Percentiles rank a stretch among this genome's conserved stretches.
These are phyloP conservation scores for Chlorencoelia australis DNA, from an alignment of 2,329 filamentous ascomycete species.

Conservation along the genomic window DNA sequence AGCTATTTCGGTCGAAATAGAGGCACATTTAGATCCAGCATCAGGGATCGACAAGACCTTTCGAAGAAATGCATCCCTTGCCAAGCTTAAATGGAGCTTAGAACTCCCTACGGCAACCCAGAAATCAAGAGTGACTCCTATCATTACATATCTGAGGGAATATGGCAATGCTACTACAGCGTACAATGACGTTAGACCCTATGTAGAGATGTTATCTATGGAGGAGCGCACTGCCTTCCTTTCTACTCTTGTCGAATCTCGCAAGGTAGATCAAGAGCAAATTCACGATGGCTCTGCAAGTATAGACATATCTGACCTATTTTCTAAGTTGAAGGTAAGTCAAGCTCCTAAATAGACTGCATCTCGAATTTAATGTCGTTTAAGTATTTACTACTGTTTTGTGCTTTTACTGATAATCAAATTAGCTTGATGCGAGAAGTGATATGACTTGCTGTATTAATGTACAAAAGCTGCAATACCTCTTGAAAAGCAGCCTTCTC, in stretches of 20 bases:
- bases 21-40: conserved; percentile 22
- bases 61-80: conserved; percentile 27
- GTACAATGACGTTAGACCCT: conserved; percentile 24
- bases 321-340: no score
- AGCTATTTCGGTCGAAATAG: conserved; percentile 18
- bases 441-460: conserved; percentile 20
- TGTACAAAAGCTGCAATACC: conserved; percentile 21
- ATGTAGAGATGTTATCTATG: conserved; percentile 14
- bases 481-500: conserved; percentile 19
- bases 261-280: no score
- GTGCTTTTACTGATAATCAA: not conserved
- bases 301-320: no score
- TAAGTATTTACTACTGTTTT: no score
- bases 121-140: conserved; percentile 8
- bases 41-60: conserved; percentile 27
- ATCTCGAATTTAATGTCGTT: no score
- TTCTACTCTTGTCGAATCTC: no score
- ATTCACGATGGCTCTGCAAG: no score
- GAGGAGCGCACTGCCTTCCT: conserved; percentile 18
- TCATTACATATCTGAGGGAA: conserved; percentile 21
- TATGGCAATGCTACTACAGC: conserved; percentile 24
- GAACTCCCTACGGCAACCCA: conserved; percentile 4
- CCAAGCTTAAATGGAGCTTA: conserved; percentile 16
- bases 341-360: no score
- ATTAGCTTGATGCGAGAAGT: conserved; percentile 4